A percentile compares a stretch with the other conserved stretches of the same genome.
phyloP scores from a whole-genome alignment of 2,329 filamentous ascomycete genomes.

The Gnomoniopsis smithogilvyi region DNA sequence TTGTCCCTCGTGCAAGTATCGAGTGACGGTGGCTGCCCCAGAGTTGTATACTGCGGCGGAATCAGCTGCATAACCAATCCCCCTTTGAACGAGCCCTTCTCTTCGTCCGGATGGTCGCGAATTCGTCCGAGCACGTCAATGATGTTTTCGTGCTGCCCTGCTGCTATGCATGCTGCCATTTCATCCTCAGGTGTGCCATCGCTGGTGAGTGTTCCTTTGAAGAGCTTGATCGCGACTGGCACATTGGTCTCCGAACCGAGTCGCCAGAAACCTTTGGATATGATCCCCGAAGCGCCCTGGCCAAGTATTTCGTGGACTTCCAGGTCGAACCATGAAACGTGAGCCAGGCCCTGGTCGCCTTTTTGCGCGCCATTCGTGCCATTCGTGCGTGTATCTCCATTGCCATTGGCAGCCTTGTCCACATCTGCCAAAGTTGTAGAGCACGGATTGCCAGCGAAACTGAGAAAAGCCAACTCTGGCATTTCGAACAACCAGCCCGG shows the following conservation, averaged over 20 bases:
- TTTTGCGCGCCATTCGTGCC: constrained; percentile 13
- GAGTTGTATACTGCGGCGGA: constrained; percentile 37
- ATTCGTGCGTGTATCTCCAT: constrained; percentile 4
- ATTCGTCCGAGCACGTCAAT: constrained; percentile 43
- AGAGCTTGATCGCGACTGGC: constrained; percentile 46
- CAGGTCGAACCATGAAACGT: constrained; percentile 39
- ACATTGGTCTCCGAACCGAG: constrained; percentile 24
- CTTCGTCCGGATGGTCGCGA: constrained; percentile 35
- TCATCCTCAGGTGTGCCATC: constrained; percentile 47
- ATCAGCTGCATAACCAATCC: constrained; percentile 47
- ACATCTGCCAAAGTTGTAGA: constrained; percentile 22
- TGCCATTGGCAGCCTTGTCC: background rate
- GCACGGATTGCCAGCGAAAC: constrained; percentile 46
- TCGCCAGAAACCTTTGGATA: constrained; percentile 38
- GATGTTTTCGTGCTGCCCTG: constrained; percentile 43
- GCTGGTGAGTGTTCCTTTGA: constrained; percentile 43
- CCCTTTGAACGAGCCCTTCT: constrained; percentile 23
- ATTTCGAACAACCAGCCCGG: constrained; percentile 42
- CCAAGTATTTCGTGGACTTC: constrained; percentile 38
- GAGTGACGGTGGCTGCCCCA: constrained; percentile 42
- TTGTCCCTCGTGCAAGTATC: constrained; percentile 43
- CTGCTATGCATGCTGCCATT: constrained; percentile 43
- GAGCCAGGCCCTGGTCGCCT: constrained; percentile 24
- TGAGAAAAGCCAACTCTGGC: constrained; percentile 43
- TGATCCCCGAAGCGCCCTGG: constrained; percentile 44